Evolutionary conservation across 371 early-diverging fungal genomes (phyloP).

Genomic region (Mortierella sp.): DNA sequence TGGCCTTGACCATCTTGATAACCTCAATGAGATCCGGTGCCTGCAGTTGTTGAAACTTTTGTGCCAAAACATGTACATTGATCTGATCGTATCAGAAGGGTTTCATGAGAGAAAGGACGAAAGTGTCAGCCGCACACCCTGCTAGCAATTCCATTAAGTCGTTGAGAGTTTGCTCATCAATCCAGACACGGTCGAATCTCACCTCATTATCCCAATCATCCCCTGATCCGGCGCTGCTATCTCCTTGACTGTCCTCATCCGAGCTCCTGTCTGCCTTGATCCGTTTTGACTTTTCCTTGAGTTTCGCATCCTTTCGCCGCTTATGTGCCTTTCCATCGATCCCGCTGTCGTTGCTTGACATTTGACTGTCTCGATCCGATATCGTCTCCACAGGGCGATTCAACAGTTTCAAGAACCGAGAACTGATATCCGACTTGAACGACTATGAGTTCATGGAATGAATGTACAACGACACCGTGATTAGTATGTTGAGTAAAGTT

Average conservation of each 20-base stretch:
- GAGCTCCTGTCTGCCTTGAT: constrained; percentile 41
- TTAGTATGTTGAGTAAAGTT: no score
- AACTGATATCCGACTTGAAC: constrained; percentile 43
- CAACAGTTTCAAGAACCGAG: constrained; percentile 45
- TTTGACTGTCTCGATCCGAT: constrained; percentile 30
- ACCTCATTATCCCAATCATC: constrained; percentile 49
- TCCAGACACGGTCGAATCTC: neutral
- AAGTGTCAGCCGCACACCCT: no score
- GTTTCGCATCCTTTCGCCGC: constrained; percentile 37
- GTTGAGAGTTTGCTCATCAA: neutral
- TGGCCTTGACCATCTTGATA: constrained; percentile 56
- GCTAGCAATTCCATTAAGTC: no score
- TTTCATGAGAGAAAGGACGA: no score
- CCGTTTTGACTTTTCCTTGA: constrained; percentile 48
- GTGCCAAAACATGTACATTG: constrained; percentile 48
- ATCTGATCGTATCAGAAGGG: constrained; percentile 24
- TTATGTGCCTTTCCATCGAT: constrained; percentile 39
- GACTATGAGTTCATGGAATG: constrained; percentile 12
- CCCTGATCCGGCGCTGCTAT: constrained; percentile 47
- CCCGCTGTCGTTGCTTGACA: constrained; percentile 41
- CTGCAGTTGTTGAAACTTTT: constrained; percentile 56
- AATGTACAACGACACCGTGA: neutral
- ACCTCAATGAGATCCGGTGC: constrained; percentile 55
- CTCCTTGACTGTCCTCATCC: constrained; percentile 44
- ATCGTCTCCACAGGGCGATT: constrained; percentile 11